Evolutionary conservation across 129 eudicot species (phyloP), one percentile per base, ranked within the genome.

Genomic region (Arctium lappa): DNA sequence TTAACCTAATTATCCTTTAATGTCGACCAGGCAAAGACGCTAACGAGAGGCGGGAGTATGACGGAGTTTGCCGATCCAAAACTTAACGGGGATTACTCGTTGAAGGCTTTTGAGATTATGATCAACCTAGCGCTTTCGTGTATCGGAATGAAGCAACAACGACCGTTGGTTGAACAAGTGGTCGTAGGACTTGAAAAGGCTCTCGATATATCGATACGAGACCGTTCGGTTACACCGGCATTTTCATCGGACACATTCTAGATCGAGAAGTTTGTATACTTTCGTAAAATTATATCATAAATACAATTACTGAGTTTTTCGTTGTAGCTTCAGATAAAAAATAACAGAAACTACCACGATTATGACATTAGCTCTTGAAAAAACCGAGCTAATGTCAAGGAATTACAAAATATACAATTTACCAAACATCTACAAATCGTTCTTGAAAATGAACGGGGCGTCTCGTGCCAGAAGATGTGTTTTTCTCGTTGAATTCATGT

Each of bases 131-230:
- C 94, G 27, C 74, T 93, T 53, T 82, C 92, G 10, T 88, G 97
- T 84, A 91, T 88, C 1, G 94, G 95, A 82, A 75, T 84, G 27
- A 93, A 91, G 90, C 92, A 89, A 77, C 97, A 89, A 83, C 79
- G 95, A 60, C 97, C 97, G 8, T 84, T 92, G 27, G 91, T 93
- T 92, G 95, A 91, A 72, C 83, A 85, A 85, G 97, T 93, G 60
- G 91, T 89, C 16, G 50, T 53, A n/a, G 81, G 78, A 32, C 85
- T 93, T 5, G 92, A 89, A 71, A 83, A 86, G 86, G 94, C 92
- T 66, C 91, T 86, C 22, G 88, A 85, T 34, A 73, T 93, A 34
- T 93, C 97, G 2, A 78, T 79, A 73, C 74, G 78, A 85, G 82
- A 84, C 36, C 73, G 87, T 77, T 89, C 86, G 8, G 65, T 69